Conservation (phyloP, 2,329 filamentous ascomycete genomes). For the Colletotrichum echinochloae region DNA sequence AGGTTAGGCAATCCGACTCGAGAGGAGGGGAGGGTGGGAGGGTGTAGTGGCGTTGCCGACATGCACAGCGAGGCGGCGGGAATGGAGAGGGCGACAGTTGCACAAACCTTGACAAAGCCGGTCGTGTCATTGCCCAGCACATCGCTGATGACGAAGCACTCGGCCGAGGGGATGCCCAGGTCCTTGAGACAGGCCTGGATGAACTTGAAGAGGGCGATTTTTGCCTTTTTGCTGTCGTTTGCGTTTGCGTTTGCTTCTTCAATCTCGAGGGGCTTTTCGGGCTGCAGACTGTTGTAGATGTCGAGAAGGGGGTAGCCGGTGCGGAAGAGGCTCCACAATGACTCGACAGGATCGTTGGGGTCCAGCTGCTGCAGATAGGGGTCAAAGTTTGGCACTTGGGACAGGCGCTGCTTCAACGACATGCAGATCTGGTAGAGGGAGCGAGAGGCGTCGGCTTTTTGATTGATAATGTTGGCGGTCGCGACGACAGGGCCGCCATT, state of each 20-base stretch:
- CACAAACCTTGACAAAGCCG: slow-evolving; percentile 89
- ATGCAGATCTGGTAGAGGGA: slow-evolving; percentile 97
- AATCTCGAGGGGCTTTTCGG: slow-evolving; percentile 74
- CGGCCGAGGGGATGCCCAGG: slow-evolving; percentile 80
- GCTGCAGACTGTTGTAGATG: slow-evolving; percentile 88
- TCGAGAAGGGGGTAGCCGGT: slow-evolving; percentile 86
- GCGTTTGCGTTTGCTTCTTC: slow-evolving; percentile 67
- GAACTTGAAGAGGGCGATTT: slow-evolving; percentile 92
- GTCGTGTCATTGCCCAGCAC: slow-evolving; percentile 95
- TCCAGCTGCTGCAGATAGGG: slow-evolving; percentile 79
- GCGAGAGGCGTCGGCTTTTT: slow-evolving; percentile 89
- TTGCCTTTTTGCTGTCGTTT: slow-evolving; percentile 80
- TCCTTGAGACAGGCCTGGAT: slow-evolving; percentile 89
- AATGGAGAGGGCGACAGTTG: background rate
- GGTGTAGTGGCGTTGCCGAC: background rate
- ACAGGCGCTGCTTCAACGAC: slow-evolving; percentile 82
- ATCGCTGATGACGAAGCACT: slow-evolving; percentile 93
- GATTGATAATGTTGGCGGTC: slow-evolving; percentile 96
- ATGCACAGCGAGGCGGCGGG: background rate
- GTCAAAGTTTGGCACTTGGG: slow-evolving; percentile 86
- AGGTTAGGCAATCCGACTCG: slow-evolving; percentile 16
- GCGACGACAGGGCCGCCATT: slow-evolving; percentile 76
- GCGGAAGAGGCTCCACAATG: slow-evolving; percentile 89
- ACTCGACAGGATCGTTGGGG: slow-evolving; percentile 82
- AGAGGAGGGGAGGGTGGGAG: background rate